These are phyloP conservation scores for Bisporella sp. DNA, from an alignment of 2,329 filamentous ascomycete species.

Conservation along the genomic window DNA sequence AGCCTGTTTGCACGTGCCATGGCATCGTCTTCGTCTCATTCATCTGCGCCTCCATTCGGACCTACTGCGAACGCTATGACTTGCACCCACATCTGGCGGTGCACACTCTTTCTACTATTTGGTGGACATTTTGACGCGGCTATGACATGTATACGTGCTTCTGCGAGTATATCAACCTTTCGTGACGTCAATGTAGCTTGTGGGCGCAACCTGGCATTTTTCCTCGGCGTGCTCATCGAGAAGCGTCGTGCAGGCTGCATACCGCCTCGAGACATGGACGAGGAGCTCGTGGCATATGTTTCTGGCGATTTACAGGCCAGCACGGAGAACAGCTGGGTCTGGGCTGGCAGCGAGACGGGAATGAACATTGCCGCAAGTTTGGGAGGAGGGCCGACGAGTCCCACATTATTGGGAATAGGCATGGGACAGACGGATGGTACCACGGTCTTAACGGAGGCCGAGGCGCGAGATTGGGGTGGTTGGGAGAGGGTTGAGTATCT, in stretches of 20 bases:
- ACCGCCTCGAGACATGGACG: constrained; percentile 45
- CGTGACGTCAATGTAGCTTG: constrained; percentile 71
- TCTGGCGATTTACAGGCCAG: constrained; percentile 80
- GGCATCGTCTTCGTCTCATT: constrained; percentile 31
- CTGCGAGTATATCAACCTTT: constrained; percentile 62
- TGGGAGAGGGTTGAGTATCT: constrained; percentile 69
- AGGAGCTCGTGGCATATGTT: constrained; percentile 82
- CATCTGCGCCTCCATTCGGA: constrained; percentile 27
- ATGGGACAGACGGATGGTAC: constrained; percentile 29
- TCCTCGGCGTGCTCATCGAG: constrained; percentile 60
- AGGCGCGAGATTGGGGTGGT: constrained; percentile 66
- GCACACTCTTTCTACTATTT: constrained; percentile 71
- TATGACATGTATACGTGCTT: constrained; percentile 63
- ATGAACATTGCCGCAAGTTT: constrained; percentile 21
- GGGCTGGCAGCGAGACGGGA: constrained; percentile 55
- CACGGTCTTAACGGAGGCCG: constrained; percentile 44
- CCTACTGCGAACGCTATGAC: constrained; percentile 58
- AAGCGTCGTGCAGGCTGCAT: constrained; percentile 36
- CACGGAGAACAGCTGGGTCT: constrained; percentile 76
- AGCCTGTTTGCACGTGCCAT: constrained; percentile 64
- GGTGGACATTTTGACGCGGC: constrained; percentile 68
- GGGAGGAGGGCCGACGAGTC: constrained; percentile 6
- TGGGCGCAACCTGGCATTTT: constrained; percentile 76
- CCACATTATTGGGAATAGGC: constrained; percentile 15
- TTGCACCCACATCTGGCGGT: constrained; percentile 82